Base-by-base conservation (phyloP, 2,329 filamentous ascomycete species). In the Clarireedia homoeocarpa region DNA sequence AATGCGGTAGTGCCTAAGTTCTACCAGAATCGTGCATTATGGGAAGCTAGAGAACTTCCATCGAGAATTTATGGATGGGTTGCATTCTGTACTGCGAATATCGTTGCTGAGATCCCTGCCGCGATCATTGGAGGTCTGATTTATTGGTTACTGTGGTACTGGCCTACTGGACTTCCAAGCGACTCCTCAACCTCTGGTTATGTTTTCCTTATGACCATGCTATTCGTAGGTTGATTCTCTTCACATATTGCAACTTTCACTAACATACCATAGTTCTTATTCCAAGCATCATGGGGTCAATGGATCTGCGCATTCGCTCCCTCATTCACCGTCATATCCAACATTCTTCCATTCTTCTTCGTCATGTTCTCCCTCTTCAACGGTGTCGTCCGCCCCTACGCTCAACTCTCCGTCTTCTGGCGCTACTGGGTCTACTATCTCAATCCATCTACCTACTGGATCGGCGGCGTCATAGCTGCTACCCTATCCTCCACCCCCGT, bases 121-220 rank as follows among this genome's bases (percentile, higher is more conserved):
- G 82, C 86, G 1, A 79, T 91, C 59, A 66, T 89, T 36, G 77
- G 79, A 1, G 77, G 76, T 0, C 73, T 86, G 1, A 70, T 91
- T 20, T 91, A 91, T 73, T 92, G 80, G 76, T 70, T 83, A 0
- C 71, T 89, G 0, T 91, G 87, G 86, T 92, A 92, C 72, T 92
- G 80, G 69, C 81, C 87, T 0, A 80, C 84, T 0, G 88, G 89
- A 0, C 74, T 91, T 1, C 86, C 88, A 0, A 77, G 77, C 0
- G 81, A 86, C 58, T 79, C 81, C 36, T 77, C 77, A 1, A 81
- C 81, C 0, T 80, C 86, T 0, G 89, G 88, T 12, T 92, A 91
- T 68, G 80, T 85, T 15, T 92, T 87, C 73, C 72, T 92, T 26
- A 91, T 94, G 85, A 81, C 81, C 0, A 73, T 91, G 65, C 77